phyloP scores from a whole-genome alignment of 345 rosid genomes.

The Bruguiera gymnorhiza region DNA sequence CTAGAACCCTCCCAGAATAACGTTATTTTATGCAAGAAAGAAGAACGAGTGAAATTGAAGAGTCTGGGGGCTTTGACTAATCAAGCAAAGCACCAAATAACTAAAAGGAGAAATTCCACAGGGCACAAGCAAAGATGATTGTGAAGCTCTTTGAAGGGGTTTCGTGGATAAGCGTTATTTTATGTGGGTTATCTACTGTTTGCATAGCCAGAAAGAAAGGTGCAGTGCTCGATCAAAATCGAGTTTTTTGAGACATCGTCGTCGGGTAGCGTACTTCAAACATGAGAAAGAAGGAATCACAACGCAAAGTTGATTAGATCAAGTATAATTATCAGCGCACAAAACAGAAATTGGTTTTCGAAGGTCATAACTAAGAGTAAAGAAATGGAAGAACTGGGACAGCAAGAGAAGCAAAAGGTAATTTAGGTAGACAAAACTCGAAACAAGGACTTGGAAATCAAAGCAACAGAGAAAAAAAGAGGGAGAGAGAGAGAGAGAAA shows the following conservation, averaged over 20 bases:
- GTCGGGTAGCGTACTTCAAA: conserved; percentile 5
- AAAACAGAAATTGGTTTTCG: neutral
- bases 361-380: neutral
- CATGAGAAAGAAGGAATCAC: conserved; percentile 9
- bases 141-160: conserved; percentile 1
- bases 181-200: conserved; percentile 31
- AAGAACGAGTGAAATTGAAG: conserved; percentile 33
- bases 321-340: neutral
- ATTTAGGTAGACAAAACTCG: neutral
- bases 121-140: conserved; percentile 25
- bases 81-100: conserved; percentile 41
- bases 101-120: conserved; percentile 32
- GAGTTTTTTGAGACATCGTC: conserved; percentile 7
- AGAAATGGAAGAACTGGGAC: neutral
- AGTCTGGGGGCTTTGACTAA: conserved; percentile 28
- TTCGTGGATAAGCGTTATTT: conserved; percentile 37
- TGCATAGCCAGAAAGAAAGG: conserved; percentile 18
- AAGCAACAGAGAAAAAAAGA: neutral
- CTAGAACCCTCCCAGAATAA: neutral
- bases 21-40: conserved; percentile 33
- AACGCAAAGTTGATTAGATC: conserved; percentile 23
- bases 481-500: neutral
- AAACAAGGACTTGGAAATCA: conserved; percentile 1
- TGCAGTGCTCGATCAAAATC: conserved; percentile 4
- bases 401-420: neutral